phyloP scores from a whole-genome alignment of 164 flowering plant genomes.

The Kalanchoe fedtschenkoi region DNA sequence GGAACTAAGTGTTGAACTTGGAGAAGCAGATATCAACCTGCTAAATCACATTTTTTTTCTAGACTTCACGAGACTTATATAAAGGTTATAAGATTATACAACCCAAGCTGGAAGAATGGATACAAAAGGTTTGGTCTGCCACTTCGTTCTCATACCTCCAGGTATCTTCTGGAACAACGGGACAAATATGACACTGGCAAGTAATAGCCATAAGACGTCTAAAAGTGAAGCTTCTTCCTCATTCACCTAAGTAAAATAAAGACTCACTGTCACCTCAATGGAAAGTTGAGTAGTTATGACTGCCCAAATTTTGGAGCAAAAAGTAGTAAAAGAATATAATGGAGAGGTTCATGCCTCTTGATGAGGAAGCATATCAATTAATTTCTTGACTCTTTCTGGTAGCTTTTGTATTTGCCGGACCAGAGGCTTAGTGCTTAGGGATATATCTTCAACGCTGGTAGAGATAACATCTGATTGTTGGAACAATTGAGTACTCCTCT shows the following conservation, averaged over 20 bases:
- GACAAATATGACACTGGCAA: constrained; percentile 98
- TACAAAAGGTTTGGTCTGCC: neutral
- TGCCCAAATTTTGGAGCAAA: neutral
- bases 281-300: neutral
- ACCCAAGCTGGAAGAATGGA: neutral
- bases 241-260: constrained; percentile 45
- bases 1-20: neutral
- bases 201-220: constrained; percentile 88
- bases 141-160: constrained; percentile 53
- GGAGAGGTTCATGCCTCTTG: constrained; percentile 57
- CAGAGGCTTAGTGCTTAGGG: constrained; percentile 68
- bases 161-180: constrained; percentile 95
- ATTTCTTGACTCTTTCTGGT: constrained; percentile 61
- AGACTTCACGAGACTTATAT: neutral
- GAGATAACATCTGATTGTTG: constrained; percentile 60
- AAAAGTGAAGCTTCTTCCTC: constrained; percentile 97
- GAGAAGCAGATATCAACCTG: neutral
- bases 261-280: neutral
- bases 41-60: neutral
- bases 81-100: neutral
- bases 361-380: constrained; percentile 67
- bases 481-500: constrained; percentile 43
- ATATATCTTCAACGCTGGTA: constrained; percentile 75
- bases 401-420: constrained; percentile 48
- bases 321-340: neutral